Percentiles rank a stretch among this genome's conserved stretches.
These are phyloP conservation scores for Termitomyces sp. DNA, from an alignment of 768 basidiomycete species.

Conservation along the genomic window DNA sequence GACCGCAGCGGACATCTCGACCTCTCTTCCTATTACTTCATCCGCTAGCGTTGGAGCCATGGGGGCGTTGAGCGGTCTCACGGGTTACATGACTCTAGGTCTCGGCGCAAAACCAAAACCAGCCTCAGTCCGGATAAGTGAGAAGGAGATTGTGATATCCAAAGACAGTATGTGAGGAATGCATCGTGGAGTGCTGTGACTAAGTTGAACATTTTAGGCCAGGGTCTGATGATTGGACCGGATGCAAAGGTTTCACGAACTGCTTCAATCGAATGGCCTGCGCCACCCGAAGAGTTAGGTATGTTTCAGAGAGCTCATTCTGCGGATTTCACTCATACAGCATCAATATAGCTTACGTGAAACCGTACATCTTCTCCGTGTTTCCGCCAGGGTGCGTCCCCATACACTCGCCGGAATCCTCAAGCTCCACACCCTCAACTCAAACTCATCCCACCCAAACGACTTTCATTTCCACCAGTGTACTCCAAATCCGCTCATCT, in stretches of 20 bases:
- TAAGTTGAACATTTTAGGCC: constrained; percentile 35
- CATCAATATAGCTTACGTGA: constrained; percentile 49
- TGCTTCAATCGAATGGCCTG: constrained; percentile 61
- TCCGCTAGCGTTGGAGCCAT: constrained; percentile 46
- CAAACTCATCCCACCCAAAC: constrained; percentile 26
- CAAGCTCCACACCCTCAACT: constrained; percentile 17
- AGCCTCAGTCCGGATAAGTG: constrained; percentile 45
- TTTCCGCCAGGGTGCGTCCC: constrained; percentile 63
- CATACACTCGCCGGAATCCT: constrained; percentile 16
- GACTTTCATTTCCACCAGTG: constrained; percentile 45
- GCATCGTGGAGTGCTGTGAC: neutral
- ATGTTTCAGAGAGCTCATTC: neutral
- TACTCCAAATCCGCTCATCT: constrained; percentile 67
- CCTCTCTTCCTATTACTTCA: constrained; percentile 38
- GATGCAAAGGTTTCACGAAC: constrained; percentile 50
- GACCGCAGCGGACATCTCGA: constrained; percentile 48
- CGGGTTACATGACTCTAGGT: constrained; percentile 83
- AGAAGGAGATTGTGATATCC: constrained; percentile 62
- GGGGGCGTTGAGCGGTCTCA: constrained; percentile 73
- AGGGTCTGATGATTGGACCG: constrained; percentile 58
- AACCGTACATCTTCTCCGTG: constrained; percentile 74
- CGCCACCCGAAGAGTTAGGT: constrained; percentile 82
- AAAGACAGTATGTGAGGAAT: constrained; percentile 63
- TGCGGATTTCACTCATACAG: neutral
- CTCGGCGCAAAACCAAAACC: constrained; percentile 73